Evolutionary conservation across 164 flowering plant genomes (phyloP).

Genomic region (Akebia trifoliata): DNA sequence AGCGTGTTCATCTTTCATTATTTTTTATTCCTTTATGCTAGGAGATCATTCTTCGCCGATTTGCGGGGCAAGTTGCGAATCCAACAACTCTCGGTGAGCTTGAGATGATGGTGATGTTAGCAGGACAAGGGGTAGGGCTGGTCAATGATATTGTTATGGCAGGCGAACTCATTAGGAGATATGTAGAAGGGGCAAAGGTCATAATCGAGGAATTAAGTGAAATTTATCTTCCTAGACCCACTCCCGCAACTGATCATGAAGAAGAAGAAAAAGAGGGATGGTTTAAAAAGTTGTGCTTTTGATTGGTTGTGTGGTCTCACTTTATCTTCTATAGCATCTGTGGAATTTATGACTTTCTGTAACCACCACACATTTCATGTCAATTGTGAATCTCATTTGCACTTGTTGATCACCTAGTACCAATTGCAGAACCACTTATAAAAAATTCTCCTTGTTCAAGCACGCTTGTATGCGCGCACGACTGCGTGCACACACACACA

Average conservation of each 20-base stretch:
- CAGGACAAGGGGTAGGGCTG: constrained; percentile 30
- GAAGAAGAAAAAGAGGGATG: constrained; percentile 8
- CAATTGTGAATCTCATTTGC: too few species aligned
- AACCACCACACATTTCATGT: too few species aligned
- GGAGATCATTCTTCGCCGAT: constrained; percentile 12
- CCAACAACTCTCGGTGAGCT: constrained; percentile 9
- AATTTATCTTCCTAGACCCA: constrained; percentile 9
- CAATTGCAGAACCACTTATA: too few species aligned
- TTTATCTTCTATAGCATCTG: too few species aligned
- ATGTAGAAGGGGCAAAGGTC: constrained; percentile 23
- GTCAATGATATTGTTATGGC: constrained; percentile 25
- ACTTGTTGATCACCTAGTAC: too few species aligned
- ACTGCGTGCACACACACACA: too few species aligned
- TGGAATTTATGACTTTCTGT: too few species aligned
- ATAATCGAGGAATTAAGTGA: constrained; percentile 18
- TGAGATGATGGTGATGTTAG: constrained; percentile 21
- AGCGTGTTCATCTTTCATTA: background rate
- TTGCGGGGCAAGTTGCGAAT: constrained; percentile 20
- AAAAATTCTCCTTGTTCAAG: too few species aligned
- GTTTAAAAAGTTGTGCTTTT: constrained; percentile 17
- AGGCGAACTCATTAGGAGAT: constrained; percentile 24
- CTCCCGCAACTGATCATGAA: background rate
- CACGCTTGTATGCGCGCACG: too few species aligned
- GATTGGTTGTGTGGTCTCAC: too few species aligned
- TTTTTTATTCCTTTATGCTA: background rate